A percentile compares a stretch with the other conserved stretches of the same genome.
These are phyloP conservation scores for Cynanchum wilfordii DNA, from an alignment of 257 asterid genomes.

Conservation along the genomic window DNA sequence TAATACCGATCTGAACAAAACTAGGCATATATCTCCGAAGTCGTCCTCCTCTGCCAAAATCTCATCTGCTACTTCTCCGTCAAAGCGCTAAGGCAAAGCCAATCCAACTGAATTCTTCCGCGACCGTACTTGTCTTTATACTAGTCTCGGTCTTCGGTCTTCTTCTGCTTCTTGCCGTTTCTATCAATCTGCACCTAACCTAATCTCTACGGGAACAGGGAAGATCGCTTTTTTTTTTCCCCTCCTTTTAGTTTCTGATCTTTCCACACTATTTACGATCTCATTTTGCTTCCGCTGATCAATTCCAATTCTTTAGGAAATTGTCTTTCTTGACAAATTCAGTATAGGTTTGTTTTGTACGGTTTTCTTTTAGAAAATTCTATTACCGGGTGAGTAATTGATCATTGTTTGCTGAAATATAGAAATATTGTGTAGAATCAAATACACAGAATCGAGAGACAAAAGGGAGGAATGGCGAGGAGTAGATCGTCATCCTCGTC, in stretches of 20 bases:
- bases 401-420: not conserved
- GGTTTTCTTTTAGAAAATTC: not conserved
- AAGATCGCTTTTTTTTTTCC: not conserved
- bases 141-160: not conserved
- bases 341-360: not conserved
- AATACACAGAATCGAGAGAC: not conserved
- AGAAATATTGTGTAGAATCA: not conserved
- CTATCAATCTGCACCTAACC: not conserved
- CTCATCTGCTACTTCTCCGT: not conserved
- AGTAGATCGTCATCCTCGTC: constrained; percentile 82
- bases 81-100: not conserved
- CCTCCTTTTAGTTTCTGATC: not conserved
- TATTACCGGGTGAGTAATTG: not conserved
- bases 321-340: not conserved
- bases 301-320: not conserved
- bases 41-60: too few relatives aligned
- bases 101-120: not conserved
- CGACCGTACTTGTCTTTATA: not conserved
- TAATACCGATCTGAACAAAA: too few relatives aligned
- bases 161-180: not conserved
- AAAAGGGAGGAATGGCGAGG: constrained; percentile 54
- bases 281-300: not conserved
- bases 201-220: not conserved
- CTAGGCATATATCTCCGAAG: too few relatives aligned
- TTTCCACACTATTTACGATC: not conserved